Percentiles rank a stretch among this genome's conserved stretches.
Conservation (phyloP, 148 eudicot genomes). For the Heliamphora exappendiculata region DNA sequence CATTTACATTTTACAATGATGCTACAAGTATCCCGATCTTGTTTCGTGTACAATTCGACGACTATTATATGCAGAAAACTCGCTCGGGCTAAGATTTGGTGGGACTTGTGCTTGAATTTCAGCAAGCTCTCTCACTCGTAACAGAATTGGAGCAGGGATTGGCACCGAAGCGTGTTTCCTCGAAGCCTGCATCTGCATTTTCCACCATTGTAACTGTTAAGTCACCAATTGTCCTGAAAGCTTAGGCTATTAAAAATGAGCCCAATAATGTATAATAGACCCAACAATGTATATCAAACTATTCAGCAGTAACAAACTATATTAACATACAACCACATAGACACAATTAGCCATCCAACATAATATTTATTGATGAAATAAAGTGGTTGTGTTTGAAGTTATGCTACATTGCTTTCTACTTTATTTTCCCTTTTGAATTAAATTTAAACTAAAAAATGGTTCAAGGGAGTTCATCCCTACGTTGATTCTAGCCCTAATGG, state of each 20-base stretch:
- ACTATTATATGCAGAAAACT: conserved; percentile 25
- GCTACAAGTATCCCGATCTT: conserved; percentile 37
- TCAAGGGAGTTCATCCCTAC: too few species aligned
- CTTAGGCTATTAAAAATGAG: too few species aligned
- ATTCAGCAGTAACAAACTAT: not conserved
- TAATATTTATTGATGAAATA: not conserved
- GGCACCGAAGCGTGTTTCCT: conserved; percentile 57
- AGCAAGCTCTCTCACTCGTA: conserved; percentile 86
- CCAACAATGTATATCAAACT: not conserved
- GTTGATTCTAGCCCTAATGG: too few species aligned
- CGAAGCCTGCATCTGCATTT: conserved; percentile 35
- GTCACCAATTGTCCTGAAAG: too few species aligned
- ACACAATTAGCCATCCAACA: not conserved
- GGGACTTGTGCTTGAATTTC: conserved; percentile 64
- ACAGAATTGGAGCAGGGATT: conserved; percentile 64
- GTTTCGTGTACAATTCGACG: conserved; percentile 40
- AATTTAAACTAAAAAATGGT: too few species aligned
- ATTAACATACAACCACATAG: not conserved
- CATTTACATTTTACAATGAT: conserved; percentile 22
- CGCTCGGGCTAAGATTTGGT: conserved; percentile 32
- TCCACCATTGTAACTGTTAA: not conserved
- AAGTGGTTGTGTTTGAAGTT: not conserved
- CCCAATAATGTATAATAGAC: not conserved
- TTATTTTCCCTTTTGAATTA: too few species aligned
- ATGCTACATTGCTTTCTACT: not conserved